Evolutionary conservation across 441 rosid genomes (phyloP).

Genomic region (Erodium trifolium): DNA sequence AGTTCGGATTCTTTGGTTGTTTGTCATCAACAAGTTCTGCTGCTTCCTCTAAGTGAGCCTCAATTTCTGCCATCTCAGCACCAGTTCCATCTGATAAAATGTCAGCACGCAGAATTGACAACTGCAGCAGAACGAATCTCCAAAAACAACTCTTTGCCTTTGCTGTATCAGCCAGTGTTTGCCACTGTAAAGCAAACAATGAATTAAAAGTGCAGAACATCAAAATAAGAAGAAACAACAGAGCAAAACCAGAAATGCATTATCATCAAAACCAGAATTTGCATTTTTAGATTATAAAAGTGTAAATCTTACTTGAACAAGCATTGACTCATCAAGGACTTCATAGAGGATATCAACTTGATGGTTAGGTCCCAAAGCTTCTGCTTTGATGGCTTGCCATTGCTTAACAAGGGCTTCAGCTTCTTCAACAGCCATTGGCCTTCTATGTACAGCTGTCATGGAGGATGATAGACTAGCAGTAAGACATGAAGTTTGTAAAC

Average conservation of each 20-base stretch:
- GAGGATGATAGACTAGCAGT: conserved; percentile 40
- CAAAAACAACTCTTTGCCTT: conserved; percentile 63
- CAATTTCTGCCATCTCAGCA: conserved; percentile 67
- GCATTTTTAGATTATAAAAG: not conserved
- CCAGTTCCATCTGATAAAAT: conserved; percentile 40
- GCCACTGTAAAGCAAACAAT: conserved; percentile 52
- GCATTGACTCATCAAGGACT: conserved; percentile 82
- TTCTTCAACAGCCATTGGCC: conserved; percentile 65
- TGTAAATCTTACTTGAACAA: conserved; percentile 53
- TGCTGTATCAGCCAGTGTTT: conserved; percentile 71
- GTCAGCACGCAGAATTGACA: conserved; percentile 63
- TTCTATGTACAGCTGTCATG: conserved; percentile 29
- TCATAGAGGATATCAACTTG: conserved; percentile 54
- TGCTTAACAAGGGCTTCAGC: conserved; percentile 82
- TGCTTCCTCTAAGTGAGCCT: conserved; percentile 79
- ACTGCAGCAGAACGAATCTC: conserved; percentile 75
- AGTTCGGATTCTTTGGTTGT: conserved; percentile 60
- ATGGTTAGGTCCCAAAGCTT: conserved; percentile 75
- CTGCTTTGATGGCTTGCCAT: conserved; percentile 88
- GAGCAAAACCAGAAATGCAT: not conserved
- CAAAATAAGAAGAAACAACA: not conserved
- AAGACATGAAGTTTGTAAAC: conserved; percentile 27
- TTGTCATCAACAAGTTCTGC: conserved; percentile 87
- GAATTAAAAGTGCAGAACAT: not conserved
- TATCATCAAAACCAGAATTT: not conserved